phyloP scores from a whole-genome alignment of 495 filamentous ascomycete species.

The Pseudomonodictys pantanalensis region DNA sequence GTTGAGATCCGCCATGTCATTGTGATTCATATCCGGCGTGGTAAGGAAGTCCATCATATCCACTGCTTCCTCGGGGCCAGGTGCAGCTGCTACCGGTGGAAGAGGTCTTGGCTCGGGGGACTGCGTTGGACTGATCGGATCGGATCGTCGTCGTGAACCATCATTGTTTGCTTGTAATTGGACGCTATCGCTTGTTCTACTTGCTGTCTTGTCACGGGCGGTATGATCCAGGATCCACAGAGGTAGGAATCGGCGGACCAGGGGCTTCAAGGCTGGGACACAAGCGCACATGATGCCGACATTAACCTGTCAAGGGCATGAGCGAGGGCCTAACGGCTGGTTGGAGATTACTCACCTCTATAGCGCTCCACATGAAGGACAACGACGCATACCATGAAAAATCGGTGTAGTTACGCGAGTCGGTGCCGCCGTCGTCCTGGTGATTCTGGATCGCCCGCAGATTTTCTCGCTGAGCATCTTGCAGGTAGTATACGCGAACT shows the following conservation, averaged over 20 bases:
- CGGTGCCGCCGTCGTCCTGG: neutral
- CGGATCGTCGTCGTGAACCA: neutral
- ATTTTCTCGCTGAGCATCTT: slow-evolving; percentile 54
- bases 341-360: no score
- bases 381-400: slow-evolving; percentile 74
- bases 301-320: no score
- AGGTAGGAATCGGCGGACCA: slow-evolving; percentile 73
- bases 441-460: slow-evolving; percentile 28
- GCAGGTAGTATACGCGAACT: slow-evolving; percentile 82
- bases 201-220: slow-evolving; percentile 14
- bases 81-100: slow-evolving; percentile 11
- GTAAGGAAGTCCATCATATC: slow-evolving; percentile 59
- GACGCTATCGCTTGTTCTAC: slow-evolving; percentile 14
- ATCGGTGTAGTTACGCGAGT: slow-evolving; percentile 42
- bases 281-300: slow-evolving; percentile 84
- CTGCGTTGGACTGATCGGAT: neutral
- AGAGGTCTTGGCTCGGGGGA: slow-evolving; percentile 14
- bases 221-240: slow-evolving; percentile 57
- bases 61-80: slow-evolving; percentile 48
- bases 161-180: neutral
- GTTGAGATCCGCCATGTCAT: slow-evolving; percentile 26
- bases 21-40: slow-evolving; percentile 51
- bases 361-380: slow-evolving; percentile 87
- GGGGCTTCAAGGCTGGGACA: slow-evolving; percentile 82
- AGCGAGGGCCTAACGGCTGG: no score